Conservation (phyloP, 2,329 filamentous ascomycete species). For the Davidsoniella australis region DNA sequence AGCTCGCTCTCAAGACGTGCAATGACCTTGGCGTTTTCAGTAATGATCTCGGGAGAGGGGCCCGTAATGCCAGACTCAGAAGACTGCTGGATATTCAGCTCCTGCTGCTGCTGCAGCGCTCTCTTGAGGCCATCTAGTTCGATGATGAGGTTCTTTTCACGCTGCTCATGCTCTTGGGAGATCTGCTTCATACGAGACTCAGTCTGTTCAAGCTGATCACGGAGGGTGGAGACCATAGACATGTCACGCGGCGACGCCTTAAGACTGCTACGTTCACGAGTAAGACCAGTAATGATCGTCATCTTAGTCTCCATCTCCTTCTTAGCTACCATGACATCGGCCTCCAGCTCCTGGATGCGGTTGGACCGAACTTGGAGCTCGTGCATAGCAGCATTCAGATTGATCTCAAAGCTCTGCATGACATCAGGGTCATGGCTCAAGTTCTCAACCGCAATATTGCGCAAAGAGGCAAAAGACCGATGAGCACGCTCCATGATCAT, state of each 20-base stretch:
- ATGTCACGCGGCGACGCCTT: constrained; percentile 76
- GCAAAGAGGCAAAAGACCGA: constrained; percentile 73
- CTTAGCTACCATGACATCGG: constrained; percentile 63
- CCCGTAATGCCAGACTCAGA: neutral
- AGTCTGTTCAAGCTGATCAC: constrained; percentile 73
- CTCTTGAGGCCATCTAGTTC: constrained; percentile 41
- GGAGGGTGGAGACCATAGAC: constrained; percentile 70
- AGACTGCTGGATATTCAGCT: neutral
- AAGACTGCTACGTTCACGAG: constrained; percentile 80
- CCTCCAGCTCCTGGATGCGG: constrained; percentile 76
- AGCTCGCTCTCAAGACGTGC: constrained; percentile 54
- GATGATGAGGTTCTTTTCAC: constrained; percentile 56
- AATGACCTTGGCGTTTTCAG: constrained; percentile 23
- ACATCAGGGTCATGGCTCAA: constrained; percentile 68
- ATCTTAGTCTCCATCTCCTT: constrained; percentile 97
- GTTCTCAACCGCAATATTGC: constrained; percentile 74
- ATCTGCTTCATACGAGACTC: constrained; percentile 64
- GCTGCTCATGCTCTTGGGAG: constrained; percentile 51
- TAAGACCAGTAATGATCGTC: constrained; percentile 85
- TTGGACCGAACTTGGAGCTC: constrained; percentile 78
- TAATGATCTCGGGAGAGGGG: constrained; percentile 7
- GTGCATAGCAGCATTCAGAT: constrained; percentile 80
- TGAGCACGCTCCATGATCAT: constrained; percentile 81
- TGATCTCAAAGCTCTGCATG: constrained; percentile 83
- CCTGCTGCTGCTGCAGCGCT: constrained; percentile 11